Percentiles rank a stretch among this genome's conserved stretches.
Evolutionary conservation across 306 rosid genomes (phyloP).

Genomic region (Dryas drummondii): DNA sequence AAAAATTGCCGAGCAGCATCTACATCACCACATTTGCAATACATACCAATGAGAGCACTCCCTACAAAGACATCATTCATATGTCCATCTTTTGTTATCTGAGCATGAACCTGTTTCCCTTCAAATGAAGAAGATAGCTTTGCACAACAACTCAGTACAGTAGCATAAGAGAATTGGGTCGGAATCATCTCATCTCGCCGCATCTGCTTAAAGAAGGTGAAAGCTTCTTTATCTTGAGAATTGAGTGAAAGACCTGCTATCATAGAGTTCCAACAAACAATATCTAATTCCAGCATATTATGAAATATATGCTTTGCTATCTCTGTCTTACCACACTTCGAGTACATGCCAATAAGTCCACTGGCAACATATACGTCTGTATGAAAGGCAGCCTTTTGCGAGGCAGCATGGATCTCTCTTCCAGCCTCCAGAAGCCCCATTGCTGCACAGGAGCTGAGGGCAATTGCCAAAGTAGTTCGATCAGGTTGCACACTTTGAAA

Average conservation of each 20-base stretch:
- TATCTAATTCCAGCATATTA: slow-evolving; percentile 50
- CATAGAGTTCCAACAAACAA: slow-evolving; percentile 85
- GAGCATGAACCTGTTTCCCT: slow-evolving; percentile 66
- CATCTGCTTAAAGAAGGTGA: slow-evolving; percentile 55
- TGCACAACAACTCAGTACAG: slow-evolving; percentile 57
- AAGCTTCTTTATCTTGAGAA: slow-evolving; percentile 63
- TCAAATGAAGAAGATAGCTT: slow-evolving; percentile 62
- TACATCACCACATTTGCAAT: slow-evolving; percentile 70
- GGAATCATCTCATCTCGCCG: slow-evolving; percentile 44
- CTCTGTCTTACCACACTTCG: slow-evolving; percentile 67
- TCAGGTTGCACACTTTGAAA: slow-evolving; percentile 52
- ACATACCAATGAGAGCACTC: slow-evolving; percentile 71
- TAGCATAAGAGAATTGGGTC: slow-evolving; percentile 66
- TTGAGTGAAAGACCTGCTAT: slow-evolving; percentile 59
- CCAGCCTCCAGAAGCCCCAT: slow-evolving; percentile 54
- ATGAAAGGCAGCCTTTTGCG: slow-evolving; percentile 41
- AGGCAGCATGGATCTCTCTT: slow-evolving; percentile 63
- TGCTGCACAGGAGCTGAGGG: slow-evolving; percentile 66
- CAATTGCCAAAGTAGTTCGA: slow-evolving; percentile 61
- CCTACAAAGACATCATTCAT: slow-evolving; percentile 59
- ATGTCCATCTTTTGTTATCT: slow-evolving; percentile 62
- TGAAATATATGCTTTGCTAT: slow-evolving; percentile 49
- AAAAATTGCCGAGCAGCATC: slow-evolving; percentile 49
- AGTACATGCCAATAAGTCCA: slow-evolving; percentile 64
- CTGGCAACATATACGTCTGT: slow-evolving; percentile 61